Evolutionary conservation across 176 grass and related monocot species (phyloP).

Genomic region (Typha latifolia): DNA sequence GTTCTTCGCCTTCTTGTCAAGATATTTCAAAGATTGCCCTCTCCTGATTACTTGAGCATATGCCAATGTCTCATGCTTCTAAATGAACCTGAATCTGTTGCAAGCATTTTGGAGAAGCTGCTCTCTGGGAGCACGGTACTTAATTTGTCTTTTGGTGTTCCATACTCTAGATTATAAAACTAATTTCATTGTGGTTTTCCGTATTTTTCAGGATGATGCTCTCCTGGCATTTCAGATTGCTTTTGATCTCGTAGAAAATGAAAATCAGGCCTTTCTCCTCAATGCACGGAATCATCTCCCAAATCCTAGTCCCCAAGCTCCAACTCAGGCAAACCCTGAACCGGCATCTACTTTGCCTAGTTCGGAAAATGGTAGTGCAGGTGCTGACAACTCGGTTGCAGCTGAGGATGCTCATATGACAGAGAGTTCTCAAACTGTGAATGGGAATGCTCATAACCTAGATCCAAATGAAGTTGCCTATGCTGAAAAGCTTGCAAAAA

Average conservation of each 20-base stretch:
- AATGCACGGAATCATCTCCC: constrained; percentile 50
- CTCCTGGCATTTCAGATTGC: constrained; percentile 95
- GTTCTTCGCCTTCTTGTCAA: constrained; percentile 86
- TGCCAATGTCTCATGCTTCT: constrained; percentile 96
- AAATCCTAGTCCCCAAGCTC: background rate
- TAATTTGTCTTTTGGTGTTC: constrained; percentile 15
- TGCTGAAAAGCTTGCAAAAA: constrained; percentile 63
- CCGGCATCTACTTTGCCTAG: constrained; percentile 26
- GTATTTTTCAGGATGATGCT: constrained; percentile 71
- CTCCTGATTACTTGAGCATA: constrained; percentile 89
- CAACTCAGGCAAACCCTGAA: background rate
- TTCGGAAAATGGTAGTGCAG: constrained; percentile 31
- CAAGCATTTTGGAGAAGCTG: constrained; percentile 80
- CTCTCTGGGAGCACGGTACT: constrained; percentile 75
- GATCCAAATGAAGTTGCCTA: constrained; percentile 54
- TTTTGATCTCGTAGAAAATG: constrained; percentile 94
- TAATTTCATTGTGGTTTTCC: constrained; percentile 11
- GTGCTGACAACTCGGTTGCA: constrained; percentile 29
- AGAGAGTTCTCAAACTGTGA: constrained; percentile 43
- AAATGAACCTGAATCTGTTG: constrained; percentile 67
- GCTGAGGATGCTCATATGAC: constrained; percentile 82
- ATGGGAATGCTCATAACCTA: constrained; percentile 45
- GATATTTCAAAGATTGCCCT: constrained; percentile 74
- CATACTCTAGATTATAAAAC: background rate
- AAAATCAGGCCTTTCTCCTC: constrained; percentile 96